phyloP scores from a whole-genome alignment of 768 basidiomycete genomes.

The Macrolepiota albuminosa region DNA sequence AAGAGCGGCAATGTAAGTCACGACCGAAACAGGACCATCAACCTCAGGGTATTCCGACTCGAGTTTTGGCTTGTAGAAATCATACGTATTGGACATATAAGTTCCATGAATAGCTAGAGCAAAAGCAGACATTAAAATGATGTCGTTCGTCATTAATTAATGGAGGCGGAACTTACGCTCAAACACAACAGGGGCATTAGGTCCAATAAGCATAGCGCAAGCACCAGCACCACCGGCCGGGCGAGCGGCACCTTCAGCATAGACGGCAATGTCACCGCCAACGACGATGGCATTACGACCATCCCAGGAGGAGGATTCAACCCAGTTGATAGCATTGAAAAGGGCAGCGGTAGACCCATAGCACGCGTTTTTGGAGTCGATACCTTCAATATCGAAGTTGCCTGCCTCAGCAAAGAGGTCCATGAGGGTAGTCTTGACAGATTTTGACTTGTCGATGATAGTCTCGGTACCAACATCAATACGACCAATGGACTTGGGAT shows the following conservation, averaged over 20 bases:
- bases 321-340: conserved; percentile 99
- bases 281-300: conserved; percentile 97
- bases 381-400: conserved; percentile 96
- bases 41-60: conserved; percentile 95
- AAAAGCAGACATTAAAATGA: conserved; percentile 10
- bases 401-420: conserved; percentile 91
- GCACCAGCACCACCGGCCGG: conserved; percentile 98
- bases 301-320: conserved; percentile 95
- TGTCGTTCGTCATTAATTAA: not conserved
- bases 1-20: conserved; percentile 90
- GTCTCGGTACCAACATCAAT: conserved; percentile 99
- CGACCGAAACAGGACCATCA: conserved; percentile 94
- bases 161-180: conserved; percentile 67
- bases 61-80: conserved; percentile 98
- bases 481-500: conserved; percentile 94
- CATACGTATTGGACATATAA: conserved; percentile 97
- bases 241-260: conserved; percentile 91
- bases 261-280: conserved; percentile 95
- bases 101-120: conserved; percentile 85
- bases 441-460: conserved; percentile 99
- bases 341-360: conserved; percentile 98
- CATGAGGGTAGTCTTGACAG: conserved; percentile 98
- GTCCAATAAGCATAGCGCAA: conserved; percentile 91
- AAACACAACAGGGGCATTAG: conserved; percentile 89
- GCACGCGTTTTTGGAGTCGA: conserved; percentile 99